Percentiles rank a stretch among this genome's conserved stretches.
Evolutionary conservation across 805 yeast species (phyloP).

Genomic region (Komagataella mondaviorum): DNA sequence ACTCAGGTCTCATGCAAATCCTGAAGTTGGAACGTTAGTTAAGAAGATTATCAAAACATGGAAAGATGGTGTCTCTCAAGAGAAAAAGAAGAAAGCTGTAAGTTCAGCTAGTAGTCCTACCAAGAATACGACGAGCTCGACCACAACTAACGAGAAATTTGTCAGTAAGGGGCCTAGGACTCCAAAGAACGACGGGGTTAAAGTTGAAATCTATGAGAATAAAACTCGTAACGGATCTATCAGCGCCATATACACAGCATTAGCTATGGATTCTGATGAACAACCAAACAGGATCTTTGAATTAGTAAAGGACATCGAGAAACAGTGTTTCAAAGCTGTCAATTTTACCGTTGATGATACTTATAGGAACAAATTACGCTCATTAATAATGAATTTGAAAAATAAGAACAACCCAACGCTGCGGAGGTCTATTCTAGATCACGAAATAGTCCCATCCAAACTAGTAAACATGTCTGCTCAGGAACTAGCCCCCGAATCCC

Average conservation of each 20-base stretch:
- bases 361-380: slow-evolving; percentile 75
- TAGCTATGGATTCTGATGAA: slow-evolving; percentile 64
- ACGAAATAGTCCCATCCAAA: slow-evolving; percentile 51
- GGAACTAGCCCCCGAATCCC: slow-evolving; percentile 89
- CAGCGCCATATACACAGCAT: slow-evolving; percentile 74
- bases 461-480: slow-evolving; percentile 79
- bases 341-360: slow-evolving; percentile 40
- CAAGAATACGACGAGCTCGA: slow-evolving; percentile 6
- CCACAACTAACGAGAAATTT: slow-evolving; percentile 22
- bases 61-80: slow-evolving; percentile 77
- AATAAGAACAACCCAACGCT: slow-evolving; percentile 84
- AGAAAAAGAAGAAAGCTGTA: slow-evolving; percentile 24
- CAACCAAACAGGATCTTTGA: slow-evolving; percentile 38
- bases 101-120: slow-evolving; percentile 5
- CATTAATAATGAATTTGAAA: slow-evolving; percentile 75
- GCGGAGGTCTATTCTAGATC: slow-evolving; percentile 50
- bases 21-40: slow-evolving; percentile 60
- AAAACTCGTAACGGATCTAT: slow-evolving; percentile 76
- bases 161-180: slow-evolving; percentile 50
- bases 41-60: slow-evolving; percentile 74
- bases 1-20: slow-evolving; percentile 52
- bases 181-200: slow-evolving; percentile 70
- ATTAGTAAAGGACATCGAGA: slow-evolving; percentile 61
- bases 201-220: slow-evolving; percentile 56
- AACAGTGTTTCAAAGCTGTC: slow-evolving; percentile 50